Evolutionary conservation across 352 stramenopile species (phyloP).

Genomic region (Pythium oligandrum): DNA sequence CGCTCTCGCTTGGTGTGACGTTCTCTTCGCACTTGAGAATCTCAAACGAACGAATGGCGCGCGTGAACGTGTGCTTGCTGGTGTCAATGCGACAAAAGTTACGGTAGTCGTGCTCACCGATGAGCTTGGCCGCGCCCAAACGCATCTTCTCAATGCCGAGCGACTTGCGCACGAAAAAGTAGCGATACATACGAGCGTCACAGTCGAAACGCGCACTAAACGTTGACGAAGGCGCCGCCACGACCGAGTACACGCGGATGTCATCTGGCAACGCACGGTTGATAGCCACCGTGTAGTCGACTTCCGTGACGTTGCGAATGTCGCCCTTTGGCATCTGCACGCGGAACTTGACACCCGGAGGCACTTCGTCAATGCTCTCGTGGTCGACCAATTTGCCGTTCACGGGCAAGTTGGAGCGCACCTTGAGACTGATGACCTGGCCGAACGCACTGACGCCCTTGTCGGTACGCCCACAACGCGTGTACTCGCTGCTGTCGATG

Average conservation of each 20-base stretch:
- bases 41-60: constrained; percentile 71
- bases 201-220: constrained; percentile 97
- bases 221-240: constrained; percentile 63
- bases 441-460: constrained; percentile 91
- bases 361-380: constrained; percentile 62
- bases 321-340: constrained; percentile 51
- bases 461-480: constrained; percentile 96
- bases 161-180: constrained; percentile 91
- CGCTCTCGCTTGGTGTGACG: constrained; percentile 24
- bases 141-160: constrained; percentile 86
- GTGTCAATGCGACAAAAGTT: constrained; percentile 99
- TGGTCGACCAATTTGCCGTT: constrained; percentile 58
- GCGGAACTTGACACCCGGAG: constrained; percentile 54
- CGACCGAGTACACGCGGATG: constrained; percentile 83
- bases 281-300: constrained; percentile 95
- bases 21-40: constrained; percentile 71
- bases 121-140: constrained; percentile 76
- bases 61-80: constrained; percentile 95
- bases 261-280: constrained; percentile 94
- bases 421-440: constrained; percentile 63
- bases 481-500: constrained; percentile 87
- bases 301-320: constrained; percentile 82
- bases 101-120: constrained; percentile 97
- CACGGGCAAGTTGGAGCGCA: constrained; percentile 74
- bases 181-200: constrained; percentile 93